phyloP scores from a whole-genome alignment of 768 basidiomycete genomes.

The Russula vinacea region DNA sequence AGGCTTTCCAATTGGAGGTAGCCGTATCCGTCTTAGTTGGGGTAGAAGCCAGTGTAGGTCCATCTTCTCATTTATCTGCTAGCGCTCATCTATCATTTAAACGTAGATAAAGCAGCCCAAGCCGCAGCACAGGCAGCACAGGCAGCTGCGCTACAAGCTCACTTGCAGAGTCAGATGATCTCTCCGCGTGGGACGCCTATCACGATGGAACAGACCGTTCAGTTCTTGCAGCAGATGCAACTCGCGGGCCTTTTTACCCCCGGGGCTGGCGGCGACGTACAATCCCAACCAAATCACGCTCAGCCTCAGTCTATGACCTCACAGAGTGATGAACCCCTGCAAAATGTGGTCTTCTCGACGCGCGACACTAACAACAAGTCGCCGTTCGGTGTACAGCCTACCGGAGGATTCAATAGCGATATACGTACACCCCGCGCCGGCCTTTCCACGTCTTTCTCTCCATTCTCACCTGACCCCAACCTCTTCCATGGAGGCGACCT shows the following conservation, averaged over 20 bases:
- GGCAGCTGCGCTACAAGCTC: constrained; percentile 61
- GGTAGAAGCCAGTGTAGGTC: constrained; percentile 85
- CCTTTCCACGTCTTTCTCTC: constrained; percentile 50
- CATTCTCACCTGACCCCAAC: constrained; percentile 77
- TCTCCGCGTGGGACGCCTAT: constrained; percentile 34
- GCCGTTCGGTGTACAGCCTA: constrained; percentile 23
- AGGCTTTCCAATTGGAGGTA: constrained; percentile 91
- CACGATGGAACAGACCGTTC: constrained; percentile 61
- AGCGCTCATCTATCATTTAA: constrained; percentile 12
- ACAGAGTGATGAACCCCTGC: constrained; percentile 24
- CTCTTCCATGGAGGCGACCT: constrained; percentile 39
- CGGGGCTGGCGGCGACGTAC: constrained; percentile 28
- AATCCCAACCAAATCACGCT: constrained; percentile 28
- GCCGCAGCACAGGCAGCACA: constrained; percentile 77
- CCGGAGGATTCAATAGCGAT: constrained; percentile 22
- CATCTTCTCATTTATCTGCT: constrained; percentile 2
- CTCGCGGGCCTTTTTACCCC: constrained; percentile 40
- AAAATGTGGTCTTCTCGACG: constrained; percentile 22
- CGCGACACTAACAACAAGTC: constrained; percentile 21
- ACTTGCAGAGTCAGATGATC: constrained; percentile 37
- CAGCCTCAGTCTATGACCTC: constrained; percentile 30
- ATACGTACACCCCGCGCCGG: constrained; percentile 25
- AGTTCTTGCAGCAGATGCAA: constrained; percentile 57
- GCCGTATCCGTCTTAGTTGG: constrained; percentile 88
- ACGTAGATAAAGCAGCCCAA: constrained; percentile 81